Percentiles rank a stretch among this genome's conserved stretches.
These are phyloP conservation scores for Filobasidium floriforme DNA, from an alignment of 768 basidiomycete species.

Conservation along the genomic window DNA sequence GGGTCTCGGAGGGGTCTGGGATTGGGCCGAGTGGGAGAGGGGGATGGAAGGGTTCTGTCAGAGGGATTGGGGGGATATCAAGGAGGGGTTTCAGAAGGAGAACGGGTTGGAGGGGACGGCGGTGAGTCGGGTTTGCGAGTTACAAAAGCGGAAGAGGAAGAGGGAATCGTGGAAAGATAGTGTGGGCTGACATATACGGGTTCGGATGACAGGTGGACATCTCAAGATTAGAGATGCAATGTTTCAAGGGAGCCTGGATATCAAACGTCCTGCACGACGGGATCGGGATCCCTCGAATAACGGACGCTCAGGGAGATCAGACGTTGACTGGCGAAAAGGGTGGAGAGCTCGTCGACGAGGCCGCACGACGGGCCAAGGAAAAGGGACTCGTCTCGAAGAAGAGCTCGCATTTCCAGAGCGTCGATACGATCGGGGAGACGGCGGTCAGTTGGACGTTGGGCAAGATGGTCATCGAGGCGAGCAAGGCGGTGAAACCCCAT, in stretches of 20 bases:
- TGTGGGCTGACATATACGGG: background rate
- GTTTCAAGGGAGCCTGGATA: constrained; percentile 99
- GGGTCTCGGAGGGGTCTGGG: constrained; percentile 86
- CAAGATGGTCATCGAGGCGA: constrained; percentile 97
- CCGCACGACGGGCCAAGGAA: constrained; percentile 64
- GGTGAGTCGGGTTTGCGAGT: constrained; percentile 48
- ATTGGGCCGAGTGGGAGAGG: constrained; percentile 91
- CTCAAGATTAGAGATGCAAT: constrained; percentile 87
- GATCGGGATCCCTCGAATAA: constrained; percentile 83
- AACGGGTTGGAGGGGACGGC: constrained; percentile 51
- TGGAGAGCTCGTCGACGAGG: constrained; percentile 52
- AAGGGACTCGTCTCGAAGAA: constrained; percentile 61
- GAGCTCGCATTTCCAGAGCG: constrained; percentile 63
- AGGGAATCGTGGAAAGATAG: background rate
- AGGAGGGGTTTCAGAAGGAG: constrained; percentile 56
- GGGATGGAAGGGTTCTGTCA: constrained; percentile 80
- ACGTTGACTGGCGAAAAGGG: constrained; percentile 52
- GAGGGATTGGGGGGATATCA: constrained; percentile 68
- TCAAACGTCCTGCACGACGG: constrained; percentile 93
- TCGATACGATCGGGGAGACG: constrained; percentile 84
- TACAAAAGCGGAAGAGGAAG: background rate
- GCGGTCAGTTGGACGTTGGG: constrained; percentile 97
- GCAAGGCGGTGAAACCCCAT: constrained; percentile 44
- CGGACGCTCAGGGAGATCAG: constrained; percentile 72
- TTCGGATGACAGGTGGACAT: constrained; percentile 57